Base-by-base conservation (phyloP, 2,329 filamentous ascomycete species). In the Aspergillus clavatus region DNA sequence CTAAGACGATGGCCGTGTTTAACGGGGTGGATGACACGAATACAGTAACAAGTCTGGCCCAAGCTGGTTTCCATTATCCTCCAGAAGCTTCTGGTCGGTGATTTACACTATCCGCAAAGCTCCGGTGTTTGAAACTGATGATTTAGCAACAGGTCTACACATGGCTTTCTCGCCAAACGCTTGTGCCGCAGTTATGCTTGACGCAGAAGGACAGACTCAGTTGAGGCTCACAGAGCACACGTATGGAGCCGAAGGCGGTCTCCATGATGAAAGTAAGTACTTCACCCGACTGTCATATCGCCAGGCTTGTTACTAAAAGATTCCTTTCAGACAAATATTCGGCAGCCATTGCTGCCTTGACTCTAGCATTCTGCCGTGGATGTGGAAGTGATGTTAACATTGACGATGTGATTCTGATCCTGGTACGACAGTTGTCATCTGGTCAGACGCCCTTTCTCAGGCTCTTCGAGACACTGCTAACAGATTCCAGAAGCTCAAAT, bases 21-120 rank as follows among this genome's bases (percentile, higher is more conserved):
- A 82, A 80, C 51, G 77, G 79, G 4, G 78, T 84, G 45, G 75
- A 78, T 22, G 84, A 86, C 55, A 68, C 80, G 6, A 78, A 81
- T 35, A 81, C 74, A 37, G 80, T 94, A 24, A 81, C 79, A 50
- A 86, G 81, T 45, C 74, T 94, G 22, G 74, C 83, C 22, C 87
- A 95, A 63, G 82, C 83, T 37, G 89, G 89, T 1, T 95, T 94
- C 65, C 75, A 78, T 5, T 93, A 86, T 60, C 67, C 78, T 3
- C 75, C 83, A 12, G 78, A 82, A 31, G 77, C 80, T 10, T 79
- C 85, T 47, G 84, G 84, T 85, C 18, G 5, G 33, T 26, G 29
- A 18, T 16, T 19, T 24, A 8, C 12, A 21, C 23, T 6, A 26
- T 19, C 28, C 10, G 3, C n/a, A 28, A 6, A 12, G 19, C 16